Evolutionary conservation across 345 rosid genomes (phyloP).

Genomic region (Raphanus sativus): DNA sequence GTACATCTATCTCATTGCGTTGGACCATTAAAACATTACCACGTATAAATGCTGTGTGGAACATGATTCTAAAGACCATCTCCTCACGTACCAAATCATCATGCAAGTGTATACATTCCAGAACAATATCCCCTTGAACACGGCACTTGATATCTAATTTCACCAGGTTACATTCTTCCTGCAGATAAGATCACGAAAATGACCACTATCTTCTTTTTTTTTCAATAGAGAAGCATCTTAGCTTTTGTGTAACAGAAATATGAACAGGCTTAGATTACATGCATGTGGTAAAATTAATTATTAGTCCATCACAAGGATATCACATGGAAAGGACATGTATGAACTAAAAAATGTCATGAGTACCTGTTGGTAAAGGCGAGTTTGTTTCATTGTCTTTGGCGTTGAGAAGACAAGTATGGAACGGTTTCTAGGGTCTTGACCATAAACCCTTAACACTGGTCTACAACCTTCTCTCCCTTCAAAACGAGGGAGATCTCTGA

Average conservation of each 20-base stretch:
- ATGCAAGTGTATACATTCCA: neutral
- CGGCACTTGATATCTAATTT: neutral
- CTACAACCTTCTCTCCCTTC: conserved; percentile 64
- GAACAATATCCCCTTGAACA: neutral
- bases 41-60: neutral
- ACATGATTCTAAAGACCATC: neutral
- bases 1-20: neutral
- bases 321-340: too few relatives aligned
- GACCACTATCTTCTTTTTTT: neutral
- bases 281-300: too few relatives aligned
- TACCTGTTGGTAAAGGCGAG: conserved; percentile 68
- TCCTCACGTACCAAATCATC: neutral
- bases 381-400: conserved; percentile 33
- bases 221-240: too few relatives aligned
- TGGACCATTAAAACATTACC: neutral
- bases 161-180: neutral
- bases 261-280: too few relatives aligned
- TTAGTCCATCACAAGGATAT: too few relatives aligned
- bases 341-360: too few relatives aligned
- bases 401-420: conserved; percentile 82
- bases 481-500: conserved; percentile 58
- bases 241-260: too few relatives aligned
- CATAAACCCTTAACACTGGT: conserved; percentile 70
- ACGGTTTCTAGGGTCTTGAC: conserved; percentile 60
- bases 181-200: neutral